Evolutionary conservation across 2,329 filamentous ascomycete genomes (phyloP).

Genomic region (Trichoderma asperellum): DNA sequence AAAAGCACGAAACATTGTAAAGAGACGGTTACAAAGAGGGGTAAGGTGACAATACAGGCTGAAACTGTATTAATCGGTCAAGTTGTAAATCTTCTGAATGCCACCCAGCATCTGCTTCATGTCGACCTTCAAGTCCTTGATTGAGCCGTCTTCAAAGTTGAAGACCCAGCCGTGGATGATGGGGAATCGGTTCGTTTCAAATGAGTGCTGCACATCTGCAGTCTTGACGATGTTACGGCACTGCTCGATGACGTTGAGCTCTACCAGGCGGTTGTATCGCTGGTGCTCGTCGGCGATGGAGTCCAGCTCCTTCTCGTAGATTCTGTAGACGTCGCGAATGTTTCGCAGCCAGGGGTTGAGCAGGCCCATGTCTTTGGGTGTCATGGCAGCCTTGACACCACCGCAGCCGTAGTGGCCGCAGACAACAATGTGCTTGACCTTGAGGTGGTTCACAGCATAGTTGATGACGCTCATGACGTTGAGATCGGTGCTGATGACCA

Average conservation of each 20-base stretch:
- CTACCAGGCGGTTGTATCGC: conserved; percentile 72
- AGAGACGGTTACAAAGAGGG: background rate
- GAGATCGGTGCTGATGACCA: conserved; percentile 68
- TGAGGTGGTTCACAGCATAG: conserved; percentile 79
- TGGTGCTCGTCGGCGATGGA: conserved; percentile 60
- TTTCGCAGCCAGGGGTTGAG: conserved; percentile 76
- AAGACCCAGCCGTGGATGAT: conserved; percentile 78
- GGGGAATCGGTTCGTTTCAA: conserved; percentile 64
- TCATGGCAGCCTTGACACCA: conserved; percentile 75
- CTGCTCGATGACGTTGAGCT: conserved; percentile 81
- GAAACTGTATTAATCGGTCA: conserved; percentile 42
- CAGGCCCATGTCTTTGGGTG: conserved; percentile 69
- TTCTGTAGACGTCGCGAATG: conserved; percentile 73
- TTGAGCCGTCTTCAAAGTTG: conserved; percentile 67
- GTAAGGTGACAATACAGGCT: background rate
- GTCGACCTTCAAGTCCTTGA: conserved; percentile 67
- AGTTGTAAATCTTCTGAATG: conserved; percentile 69
- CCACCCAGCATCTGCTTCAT: conserved; percentile 59
- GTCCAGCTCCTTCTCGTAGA: conserved; percentile 73
- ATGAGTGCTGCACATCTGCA: conserved; percentile 74
- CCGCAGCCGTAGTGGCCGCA: conserved; percentile 81
- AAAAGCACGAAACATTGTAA: background rate
- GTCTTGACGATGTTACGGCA: conserved; percentile 80
- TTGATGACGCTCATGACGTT: conserved; percentile 82
- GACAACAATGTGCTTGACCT: conserved; percentile 80